phyloP scores from a whole-genome alignment of 164 flowering plant species.

The Aristolochia californica region DNA sequence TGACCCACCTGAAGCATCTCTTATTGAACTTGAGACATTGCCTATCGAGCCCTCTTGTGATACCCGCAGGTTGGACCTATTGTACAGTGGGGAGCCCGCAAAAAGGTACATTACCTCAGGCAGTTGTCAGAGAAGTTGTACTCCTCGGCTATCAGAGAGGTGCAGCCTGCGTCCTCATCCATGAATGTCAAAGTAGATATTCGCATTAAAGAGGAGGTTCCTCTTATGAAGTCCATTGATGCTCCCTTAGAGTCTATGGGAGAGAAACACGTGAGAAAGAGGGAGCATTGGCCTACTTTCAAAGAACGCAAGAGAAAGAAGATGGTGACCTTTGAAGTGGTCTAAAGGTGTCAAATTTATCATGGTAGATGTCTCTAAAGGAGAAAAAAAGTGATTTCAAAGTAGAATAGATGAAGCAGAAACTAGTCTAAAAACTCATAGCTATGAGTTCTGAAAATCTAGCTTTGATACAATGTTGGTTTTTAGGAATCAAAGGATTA shows the following conservation, averaged over 20 bases:
- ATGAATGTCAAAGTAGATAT: neutral
- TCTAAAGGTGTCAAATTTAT: no score
- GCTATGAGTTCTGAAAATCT: no score
- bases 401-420: no score
- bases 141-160: neutral
- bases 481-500: no score
- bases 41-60: neutral
- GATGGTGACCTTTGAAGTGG: no score
- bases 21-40: neutral
- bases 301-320: conserved; percentile 20
- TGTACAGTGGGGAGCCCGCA: conserved; percentile 42
- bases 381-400: no score
- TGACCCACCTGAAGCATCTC: neutral
- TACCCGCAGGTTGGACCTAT: conserved; percentile 10
- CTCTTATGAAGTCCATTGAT: neutral
- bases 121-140: conserved; percentile 11
- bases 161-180: no score
- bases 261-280: conserved; percentile 16
- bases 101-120: conserved; percentile 34
- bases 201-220: conserved; percentile 5
- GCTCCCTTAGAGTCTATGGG: neutral
- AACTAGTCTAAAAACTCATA: no score
- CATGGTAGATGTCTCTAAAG: no score
- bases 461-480: no score
- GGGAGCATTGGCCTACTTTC: conserved; percentile 11